Evolutionary conservation across 1,284 basidiomycete genomes (phyloP).

Genomic region (Trametes polyzona): DNA sequence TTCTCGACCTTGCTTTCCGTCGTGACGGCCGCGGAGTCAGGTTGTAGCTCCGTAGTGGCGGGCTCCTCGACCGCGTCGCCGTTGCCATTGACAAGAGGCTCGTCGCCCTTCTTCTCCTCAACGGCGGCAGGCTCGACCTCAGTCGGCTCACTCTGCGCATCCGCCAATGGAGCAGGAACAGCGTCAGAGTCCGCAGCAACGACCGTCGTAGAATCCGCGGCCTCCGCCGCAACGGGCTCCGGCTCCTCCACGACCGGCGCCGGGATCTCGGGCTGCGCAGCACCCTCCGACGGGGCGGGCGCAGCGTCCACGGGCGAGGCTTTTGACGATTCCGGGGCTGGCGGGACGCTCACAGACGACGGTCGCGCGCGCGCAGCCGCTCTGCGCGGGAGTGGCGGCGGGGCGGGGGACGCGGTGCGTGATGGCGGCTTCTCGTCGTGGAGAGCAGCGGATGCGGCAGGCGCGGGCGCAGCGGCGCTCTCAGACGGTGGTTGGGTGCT

Average conservation of each 20-base stretch:
- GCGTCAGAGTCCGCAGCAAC: not conserved
- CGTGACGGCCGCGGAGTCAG: not conserved
- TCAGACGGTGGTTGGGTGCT: not conserved
- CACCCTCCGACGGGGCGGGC: not conserved
- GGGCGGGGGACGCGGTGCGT: slow-evolving; percentile 36
- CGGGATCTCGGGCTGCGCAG: not conserved
- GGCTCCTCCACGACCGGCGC: slow-evolving; percentile 11
- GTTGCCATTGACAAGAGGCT: slow-evolving; percentile 6
- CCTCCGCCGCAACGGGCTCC: not conserved
- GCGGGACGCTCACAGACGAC: slow-evolving; percentile 19
- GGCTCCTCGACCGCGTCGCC: too few relatives aligned
- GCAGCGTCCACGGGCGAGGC: not conserved
- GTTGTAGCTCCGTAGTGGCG: not conserved
- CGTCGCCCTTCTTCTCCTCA: not conserved
- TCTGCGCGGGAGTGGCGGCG: slow-evolving; percentile 61
- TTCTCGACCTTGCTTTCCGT: not conserved
- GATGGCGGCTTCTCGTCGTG: slow-evolving; percentile 22
- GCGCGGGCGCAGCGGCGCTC: slow-evolving; percentile 2
- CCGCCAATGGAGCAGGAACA: not conserved
- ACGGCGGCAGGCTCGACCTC: not conserved
- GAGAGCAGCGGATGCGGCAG: slow-evolving; percentile 3
- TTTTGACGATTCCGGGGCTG: not conserved
- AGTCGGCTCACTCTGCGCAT: not conserved
- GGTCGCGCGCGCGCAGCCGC: slow-evolving; percentile 48
- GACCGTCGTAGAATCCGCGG: not conserved